Conservation (phyloP, 129 eudicot species). For the Saussurea involucrata region DNA sequence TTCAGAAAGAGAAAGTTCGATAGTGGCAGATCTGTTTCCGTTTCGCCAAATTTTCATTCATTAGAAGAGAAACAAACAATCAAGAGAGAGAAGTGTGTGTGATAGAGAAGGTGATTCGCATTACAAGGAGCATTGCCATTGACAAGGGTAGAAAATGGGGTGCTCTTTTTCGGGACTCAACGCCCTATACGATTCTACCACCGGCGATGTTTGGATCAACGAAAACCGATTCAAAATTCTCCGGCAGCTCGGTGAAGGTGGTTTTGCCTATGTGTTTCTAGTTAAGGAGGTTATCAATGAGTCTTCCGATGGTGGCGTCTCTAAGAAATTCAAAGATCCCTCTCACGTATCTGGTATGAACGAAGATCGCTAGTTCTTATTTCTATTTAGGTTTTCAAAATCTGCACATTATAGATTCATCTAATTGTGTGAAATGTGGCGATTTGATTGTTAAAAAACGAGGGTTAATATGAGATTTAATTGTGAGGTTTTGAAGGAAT, state of each 20-base stretch:
- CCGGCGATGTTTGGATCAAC: constrained; percentile 95
- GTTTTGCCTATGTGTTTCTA: constrained; percentile 42
- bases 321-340: constrained; percentile 69
- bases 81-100: not conserved
- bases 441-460: not conserved
- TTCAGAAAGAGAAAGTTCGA: not conserved
- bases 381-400: not conserved
- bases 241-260: constrained; percentile 52
- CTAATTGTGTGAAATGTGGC: not conserved
- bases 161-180: constrained; percentile 92
- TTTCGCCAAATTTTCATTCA: not conserved
- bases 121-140: constrained; percentile 23
- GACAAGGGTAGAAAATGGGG: constrained; percentile 51
- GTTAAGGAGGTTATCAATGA: constrained; percentile 41
- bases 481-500: constrained; percentile 1
- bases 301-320: constrained; percentile 28
- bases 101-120: not conserved
- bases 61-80: not conserved
- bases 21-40: constrained; percentile 16
- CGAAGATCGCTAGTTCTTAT: not conserved
- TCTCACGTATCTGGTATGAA: constrained; percentile 74
- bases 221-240: constrained; percentile 35
- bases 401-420: not conserved
- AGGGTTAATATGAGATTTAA: not conserved
- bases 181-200: constrained; percentile 71